Percentiles rank a stretch among this genome's conserved stretches.
Evolutionary conservation across 805 yeast genomes (phyloP).

Genomic region (Nakazawaea populi): DNA sequence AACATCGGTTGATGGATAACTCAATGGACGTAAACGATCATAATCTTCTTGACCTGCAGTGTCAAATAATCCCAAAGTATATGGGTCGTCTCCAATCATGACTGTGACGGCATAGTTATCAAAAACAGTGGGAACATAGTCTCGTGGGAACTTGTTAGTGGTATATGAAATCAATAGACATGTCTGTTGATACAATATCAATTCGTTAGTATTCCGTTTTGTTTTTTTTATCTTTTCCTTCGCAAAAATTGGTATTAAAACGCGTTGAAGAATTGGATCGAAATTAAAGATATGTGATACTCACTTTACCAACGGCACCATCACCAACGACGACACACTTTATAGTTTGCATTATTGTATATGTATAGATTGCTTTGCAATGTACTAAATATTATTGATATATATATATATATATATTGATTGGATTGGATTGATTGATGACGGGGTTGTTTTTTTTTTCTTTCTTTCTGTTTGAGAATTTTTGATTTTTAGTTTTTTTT

Average conservation of each 20-base stretch:
- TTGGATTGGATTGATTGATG: no score
- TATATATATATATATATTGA: not conserved
- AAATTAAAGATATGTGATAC: conserved; percentile 12
- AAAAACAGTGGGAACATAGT: conserved; percentile 97
- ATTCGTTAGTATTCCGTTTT: conserved; percentile 9
- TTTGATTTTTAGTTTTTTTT: no score
- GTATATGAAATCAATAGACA: conserved; percentile 94
- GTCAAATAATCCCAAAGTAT: conserved; percentile 94
- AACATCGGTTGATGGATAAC: conserved; percentile 96
- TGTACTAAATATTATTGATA: not conserved
- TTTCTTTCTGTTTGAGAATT: no score
- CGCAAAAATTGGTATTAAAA: no score
- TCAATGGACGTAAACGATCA: conserved; percentile 92
- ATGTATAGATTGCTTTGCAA: not conserved
- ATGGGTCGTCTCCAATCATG: conserved; percentile 97
- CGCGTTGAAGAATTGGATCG: not conserved
- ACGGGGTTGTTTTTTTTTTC: no score
- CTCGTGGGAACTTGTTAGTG: conserved; percentile 95
- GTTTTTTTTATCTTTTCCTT: no score
- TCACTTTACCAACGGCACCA: conserved; percentile 95
- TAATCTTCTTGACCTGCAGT: conserved; percentile 99
- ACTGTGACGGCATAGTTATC: conserved; percentile 94
- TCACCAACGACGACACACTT: conserved; percentile 99
- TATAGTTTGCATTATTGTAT: conserved; percentile 44
- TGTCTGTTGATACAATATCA: conserved; percentile 36